Percentiles rank a stretch among this genome's conserved stretches.
Conservation (phyloP, 2,329 filamentous ascomycete genomes). For the Exophiala sp. region DNA sequence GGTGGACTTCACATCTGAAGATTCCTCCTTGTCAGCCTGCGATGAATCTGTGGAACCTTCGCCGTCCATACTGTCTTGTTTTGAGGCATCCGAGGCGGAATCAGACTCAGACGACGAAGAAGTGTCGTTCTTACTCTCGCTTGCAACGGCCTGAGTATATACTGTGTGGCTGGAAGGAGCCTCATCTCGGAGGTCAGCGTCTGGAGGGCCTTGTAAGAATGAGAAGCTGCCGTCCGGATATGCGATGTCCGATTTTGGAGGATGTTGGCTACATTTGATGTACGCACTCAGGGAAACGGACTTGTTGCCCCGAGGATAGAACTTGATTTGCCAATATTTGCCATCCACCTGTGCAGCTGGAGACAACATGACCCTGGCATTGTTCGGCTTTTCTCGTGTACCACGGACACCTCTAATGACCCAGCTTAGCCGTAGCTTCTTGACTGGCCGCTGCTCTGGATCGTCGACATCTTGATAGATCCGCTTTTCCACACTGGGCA, state of each 20-base stretch:
- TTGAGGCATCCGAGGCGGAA: background rate
- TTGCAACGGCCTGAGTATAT: conserved; percentile 6
- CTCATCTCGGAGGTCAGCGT: conserved; percentile 35
- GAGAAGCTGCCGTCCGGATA: conserved; percentile 40
- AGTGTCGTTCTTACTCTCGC: conserved; percentile 4
- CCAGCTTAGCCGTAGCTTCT: conserved; percentile 58
- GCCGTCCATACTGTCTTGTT: background rate
- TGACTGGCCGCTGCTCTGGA: conserved; percentile 53
- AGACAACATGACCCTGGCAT: conserved; percentile 57
- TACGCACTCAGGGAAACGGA: conserved; percentile 59
- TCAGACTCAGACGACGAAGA: background rate
- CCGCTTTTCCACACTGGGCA: conserved; percentile 47
- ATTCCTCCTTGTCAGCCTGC: background rate
- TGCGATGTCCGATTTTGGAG: conserved; percentile 37
- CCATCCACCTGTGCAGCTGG: conserved; percentile 55
- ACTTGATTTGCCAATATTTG: conserved; percentile 64
- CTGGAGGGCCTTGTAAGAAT: conserved; percentile 38
- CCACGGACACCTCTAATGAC: conserved; percentile 57
- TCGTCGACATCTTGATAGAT: conserved; percentile 57
- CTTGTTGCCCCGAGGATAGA: conserved; percentile 60
- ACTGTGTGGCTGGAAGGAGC: conserved; percentile 17
- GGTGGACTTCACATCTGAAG: background rate
- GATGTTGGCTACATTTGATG: conserved; percentile 57
- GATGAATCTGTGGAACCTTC: background rate
- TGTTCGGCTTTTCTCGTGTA: conserved; percentile 58